These are phyloP conservation scores for Cylindrotheca closterium DNA, from an alignment of 108 stramenopile species.

Conservation along the genomic window DNA sequence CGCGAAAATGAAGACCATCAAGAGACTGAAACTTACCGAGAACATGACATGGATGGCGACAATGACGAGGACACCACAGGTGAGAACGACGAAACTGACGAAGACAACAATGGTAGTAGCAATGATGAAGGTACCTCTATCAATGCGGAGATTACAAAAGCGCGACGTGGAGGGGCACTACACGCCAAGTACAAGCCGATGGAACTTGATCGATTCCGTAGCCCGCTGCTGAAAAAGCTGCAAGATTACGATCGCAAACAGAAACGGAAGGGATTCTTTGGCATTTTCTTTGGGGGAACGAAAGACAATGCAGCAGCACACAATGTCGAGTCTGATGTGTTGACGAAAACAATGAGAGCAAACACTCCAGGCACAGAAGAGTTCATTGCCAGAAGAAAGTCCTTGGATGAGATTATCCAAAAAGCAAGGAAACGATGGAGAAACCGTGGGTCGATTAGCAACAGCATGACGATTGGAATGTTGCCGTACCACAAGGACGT, in stretches of 20 bases:
- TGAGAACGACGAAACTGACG: background rate
- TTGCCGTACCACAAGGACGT: constrained; percentile 44
- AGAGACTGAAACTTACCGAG: constrained; percentile 4
- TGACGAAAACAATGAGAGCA: constrained; percentile 38
- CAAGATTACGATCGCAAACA: background rate
- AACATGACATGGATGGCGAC: background rate
- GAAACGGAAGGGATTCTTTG: constrained; percentile 9
- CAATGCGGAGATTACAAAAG: constrained; percentile 1
- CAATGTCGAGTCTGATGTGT: constrained; percentile 3
- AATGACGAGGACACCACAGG: constrained; percentile 4
- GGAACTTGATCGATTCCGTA: constrained; percentile 18
- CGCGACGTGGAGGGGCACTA: constrained; percentile 1
- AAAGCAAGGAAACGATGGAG: constrained; percentile 5
- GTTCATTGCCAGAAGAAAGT: constrained; percentile 10
- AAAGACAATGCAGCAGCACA: no score
- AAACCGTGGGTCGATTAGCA: background rate
- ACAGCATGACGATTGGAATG: background rate
- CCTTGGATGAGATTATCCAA: constrained; percentile 8
- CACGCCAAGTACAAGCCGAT: constrained; percentile 17
- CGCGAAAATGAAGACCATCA: constrained; percentile 5
- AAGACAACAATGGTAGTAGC: background rate
- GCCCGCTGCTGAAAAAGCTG: background rate
- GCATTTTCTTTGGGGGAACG: no score
- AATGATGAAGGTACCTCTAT: background rate
- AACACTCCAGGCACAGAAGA: constrained; percentile 37